Evolutionary conservation across 2,329 filamentous ascomycete species (phyloP).

Genomic region (Neopestalotiopsis sp.): DNA sequence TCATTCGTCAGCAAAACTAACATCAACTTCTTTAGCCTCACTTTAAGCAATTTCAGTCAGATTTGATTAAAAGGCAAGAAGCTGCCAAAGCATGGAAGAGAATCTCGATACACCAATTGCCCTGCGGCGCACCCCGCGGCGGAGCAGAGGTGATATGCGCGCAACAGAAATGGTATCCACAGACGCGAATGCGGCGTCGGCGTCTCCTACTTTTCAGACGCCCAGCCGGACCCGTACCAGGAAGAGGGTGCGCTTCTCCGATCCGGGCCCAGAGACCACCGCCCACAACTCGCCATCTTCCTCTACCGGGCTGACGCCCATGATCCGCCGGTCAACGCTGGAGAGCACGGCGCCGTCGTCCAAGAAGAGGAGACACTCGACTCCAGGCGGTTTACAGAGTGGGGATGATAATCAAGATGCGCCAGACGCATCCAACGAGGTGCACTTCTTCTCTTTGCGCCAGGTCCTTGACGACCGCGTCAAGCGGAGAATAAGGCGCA

Average conservation of each 20-base stretch:
- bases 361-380: constrained; percentile 52
- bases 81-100: constrained; percentile 37
- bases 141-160: constrained; percentile 31
- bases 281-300: constrained; percentile 27
- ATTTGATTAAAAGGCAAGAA: neutral
- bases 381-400: constrained; percentile 34
- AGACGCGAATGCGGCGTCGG: neutral
- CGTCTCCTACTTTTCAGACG: constrained; percentile 25
- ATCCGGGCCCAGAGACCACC: constrained; percentile 50
- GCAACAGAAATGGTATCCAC: constrained; percentile 16
- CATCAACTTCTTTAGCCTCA: neutral
- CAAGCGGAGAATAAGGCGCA: constrained; percentile 60
- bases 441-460: constrained; percentile 44
- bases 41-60: neutral
- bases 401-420: constrained; percentile 22
- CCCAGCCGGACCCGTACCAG: constrained; percentile 39
- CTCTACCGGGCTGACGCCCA: constrained; percentile 62
- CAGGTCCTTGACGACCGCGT: constrained; percentile 51
- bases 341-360: constrained; percentile 30
- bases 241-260: constrained; percentile 64
- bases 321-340: constrained; percentile 58
- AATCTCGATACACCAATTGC: constrained; percentile 56
- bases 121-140: constrained; percentile 58
- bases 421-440: constrained; percentile 38
- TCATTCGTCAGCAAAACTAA: neutral